phyloP scores from a whole-genome alignment of 768 basidiomycete species.

The Pisolithus microcarpus region DNA sequence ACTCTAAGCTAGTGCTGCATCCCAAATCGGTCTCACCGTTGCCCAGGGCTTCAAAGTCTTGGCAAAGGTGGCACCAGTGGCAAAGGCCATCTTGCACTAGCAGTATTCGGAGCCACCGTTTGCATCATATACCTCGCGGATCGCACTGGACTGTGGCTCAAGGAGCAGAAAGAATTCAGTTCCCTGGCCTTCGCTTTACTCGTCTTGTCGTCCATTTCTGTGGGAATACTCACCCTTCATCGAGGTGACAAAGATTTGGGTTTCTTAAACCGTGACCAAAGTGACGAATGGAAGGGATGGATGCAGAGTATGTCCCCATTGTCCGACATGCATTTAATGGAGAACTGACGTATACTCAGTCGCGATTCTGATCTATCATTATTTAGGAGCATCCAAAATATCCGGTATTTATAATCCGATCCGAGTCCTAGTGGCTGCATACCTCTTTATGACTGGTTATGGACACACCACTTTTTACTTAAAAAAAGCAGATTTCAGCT shows the following conservation, averaged over 20 bases:
- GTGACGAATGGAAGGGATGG: conserved; percentile 98
- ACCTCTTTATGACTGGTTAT: conserved; percentile 92
- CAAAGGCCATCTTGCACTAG: conserved; percentile 30
- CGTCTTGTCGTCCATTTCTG: conserved; percentile 42
- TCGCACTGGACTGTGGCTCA: conserved; percentile 80
- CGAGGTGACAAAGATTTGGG: conserved; percentile 77
- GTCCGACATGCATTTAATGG: neutral
- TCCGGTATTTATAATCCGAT: conserved; percentile 92
- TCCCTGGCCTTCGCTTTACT: conserved; percentile 60
- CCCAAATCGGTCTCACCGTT: conserved; percentile 5
- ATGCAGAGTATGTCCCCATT: conserved; percentile 70
- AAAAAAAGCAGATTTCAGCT: conserved; percentile 83
- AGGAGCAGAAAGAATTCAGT: conserved; percentile 82
- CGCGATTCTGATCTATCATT: conserved; percentile 88
- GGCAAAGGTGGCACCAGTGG: conserved; percentile 12
- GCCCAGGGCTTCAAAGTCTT: conserved; percentile 6
- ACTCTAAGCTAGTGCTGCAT: conserved; percentile 5
- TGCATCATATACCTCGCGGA: conserved; percentile 74
- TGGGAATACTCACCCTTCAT: conserved; percentile 61
- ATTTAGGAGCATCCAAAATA: conserved; percentile 81
- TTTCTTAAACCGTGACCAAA: conserved; percentile 87
- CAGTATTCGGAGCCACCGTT: conserved; percentile 61
- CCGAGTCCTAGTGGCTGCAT: conserved; percentile 80
- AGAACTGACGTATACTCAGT: conserved; percentile 38
- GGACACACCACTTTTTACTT: conserved; percentile 85